These are phyloP conservation scores for Eurotiales sp. DNA, from an alignment of 2,329 filamentous ascomycete species.

Conservation along the genomic window DNA sequence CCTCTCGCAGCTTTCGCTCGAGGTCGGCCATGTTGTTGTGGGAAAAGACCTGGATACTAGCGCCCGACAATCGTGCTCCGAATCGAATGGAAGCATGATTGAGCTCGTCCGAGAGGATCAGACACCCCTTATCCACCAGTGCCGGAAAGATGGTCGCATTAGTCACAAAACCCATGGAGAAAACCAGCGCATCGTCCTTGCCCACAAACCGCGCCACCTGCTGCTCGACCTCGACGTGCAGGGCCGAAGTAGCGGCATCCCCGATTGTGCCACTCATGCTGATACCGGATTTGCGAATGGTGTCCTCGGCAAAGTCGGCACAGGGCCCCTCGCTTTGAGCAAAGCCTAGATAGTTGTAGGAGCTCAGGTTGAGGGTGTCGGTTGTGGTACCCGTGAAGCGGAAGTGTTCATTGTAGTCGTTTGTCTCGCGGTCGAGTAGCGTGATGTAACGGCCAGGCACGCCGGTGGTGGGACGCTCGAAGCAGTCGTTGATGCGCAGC, in stretches of 20 bases:
- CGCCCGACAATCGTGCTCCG: constrained; percentile 82
- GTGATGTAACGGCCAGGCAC: constrained; percentile 90
- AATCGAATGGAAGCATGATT: constrained; percentile 96
- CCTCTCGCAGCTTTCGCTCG: constrained; percentile 78
- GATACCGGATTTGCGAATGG: constrained; percentile 75
- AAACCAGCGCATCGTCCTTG: constrained; percentile 87
- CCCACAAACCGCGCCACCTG: constrained; percentile 85
- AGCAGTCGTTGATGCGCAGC: constrained; percentile 90
- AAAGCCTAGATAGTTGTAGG: constrained; percentile 97
- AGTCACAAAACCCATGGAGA: constrained; percentile 96
- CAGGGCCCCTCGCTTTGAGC: constrained; percentile 94
- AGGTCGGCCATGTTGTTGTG: constrained; percentile 89
- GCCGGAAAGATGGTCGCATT: constrained; percentile 92
- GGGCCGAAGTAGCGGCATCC: constrained; percentile 77
- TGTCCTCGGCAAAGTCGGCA: constrained; percentile 82
- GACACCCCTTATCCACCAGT: constrained; percentile 80
- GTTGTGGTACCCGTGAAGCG: constrained; percentile 79
- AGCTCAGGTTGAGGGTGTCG: constrained; percentile 94
- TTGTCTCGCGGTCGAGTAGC: constrained; percentile 78
- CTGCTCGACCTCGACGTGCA: constrained; percentile 80
- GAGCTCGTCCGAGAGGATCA: constrained; percentile 90
- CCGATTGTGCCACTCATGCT: constrained; percentile 71
- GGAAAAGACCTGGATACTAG: constrained; percentile 89
- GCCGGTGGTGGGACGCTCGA: constrained; percentile 81
- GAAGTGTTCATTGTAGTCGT: constrained; percentile 77